Base-by-base conservation (phyloP, 495 filamentous ascomycete species). In the Xylaria castorea region DNA sequence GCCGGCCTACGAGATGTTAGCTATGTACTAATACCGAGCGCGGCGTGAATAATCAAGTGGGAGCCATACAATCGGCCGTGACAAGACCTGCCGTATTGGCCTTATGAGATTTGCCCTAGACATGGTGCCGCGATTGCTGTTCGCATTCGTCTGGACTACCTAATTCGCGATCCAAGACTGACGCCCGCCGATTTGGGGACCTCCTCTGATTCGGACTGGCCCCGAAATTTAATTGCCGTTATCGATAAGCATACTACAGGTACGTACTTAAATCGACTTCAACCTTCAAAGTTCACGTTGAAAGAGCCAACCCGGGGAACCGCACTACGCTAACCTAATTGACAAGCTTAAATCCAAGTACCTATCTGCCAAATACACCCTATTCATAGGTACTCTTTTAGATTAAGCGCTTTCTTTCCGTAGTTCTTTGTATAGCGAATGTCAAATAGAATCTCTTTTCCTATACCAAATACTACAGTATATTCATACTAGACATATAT, bases 1-100 rank as follows among this genome's bases (percentile, higher is more conserved):
- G 74, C 73, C 76, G 70, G 66, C 73, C 78, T 80, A 66, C 1
- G 27, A 42, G 4, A 51, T 63, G 73, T 78, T 18, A 80, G 76
- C 61, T 67, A 44, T 16, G 20, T 8, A 14, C 22, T 25, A 14
- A 25, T 36, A 32, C 48, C 30, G 18, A n/a, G n/a, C 20, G 60
- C 2, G 3, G 18, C n/a, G 14, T n/a, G n/a, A 44, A 14, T 20
- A 5, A 53, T 34, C 27, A 6, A 40, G 66, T 32, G 16, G 16
- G 22, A 11, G n/a, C 67, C 73, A 1, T 73, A 80, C 78, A 69
- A 73, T 73, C 70, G 78, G 73, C 65, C 76, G 67, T 20, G 70
- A 71, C 5, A 80, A 71, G 25, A 57, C 76, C 27, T 80, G 76
- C 73, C 74, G 71, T 71, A 80, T 65, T n/a, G 78, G 78, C 68